A percentile compares a stretch with the other conserved stretches of the same genome.
Evolutionary conservation across 768 basidiomycete species (phyloP).

Genomic region (Ephemerocybe angulata): DNA sequence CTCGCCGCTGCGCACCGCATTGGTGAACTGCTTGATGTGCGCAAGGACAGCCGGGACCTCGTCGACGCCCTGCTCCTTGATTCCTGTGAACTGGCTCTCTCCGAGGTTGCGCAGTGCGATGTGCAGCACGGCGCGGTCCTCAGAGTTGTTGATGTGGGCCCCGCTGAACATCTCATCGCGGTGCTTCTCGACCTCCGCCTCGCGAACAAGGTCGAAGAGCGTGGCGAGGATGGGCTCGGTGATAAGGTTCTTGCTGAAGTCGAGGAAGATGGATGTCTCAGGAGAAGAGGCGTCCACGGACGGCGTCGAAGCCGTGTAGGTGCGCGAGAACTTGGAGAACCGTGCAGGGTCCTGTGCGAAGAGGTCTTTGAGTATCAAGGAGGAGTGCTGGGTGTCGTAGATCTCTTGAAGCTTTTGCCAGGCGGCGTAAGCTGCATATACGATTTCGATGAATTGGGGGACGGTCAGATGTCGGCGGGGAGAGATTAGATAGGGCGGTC

Average conservation of each 20-base stretch:
- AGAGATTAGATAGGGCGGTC: no score
- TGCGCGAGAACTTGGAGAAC: conserved; percentile 87
- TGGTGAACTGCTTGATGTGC: conserved; percentile 90
- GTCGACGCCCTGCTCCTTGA: conserved; percentile 74
- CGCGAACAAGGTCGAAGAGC: conserved; percentile 76
- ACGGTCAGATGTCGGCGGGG: no score
- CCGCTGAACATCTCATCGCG: conserved; percentile 94
- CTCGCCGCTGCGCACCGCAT: conserved; percentile 75
- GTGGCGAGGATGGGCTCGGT: conserved; percentile 76
- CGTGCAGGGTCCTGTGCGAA: conserved; percentile 86
- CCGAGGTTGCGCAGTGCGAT: conserved; percentile 81
- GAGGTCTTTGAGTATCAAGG: conserved; percentile 86
- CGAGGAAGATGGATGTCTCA: conserved; percentile 80
- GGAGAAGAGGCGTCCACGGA: no score
- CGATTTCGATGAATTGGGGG: not conserved
- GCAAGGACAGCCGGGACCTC: conserved; percentile 81
- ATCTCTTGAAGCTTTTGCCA: conserved; percentile 90
- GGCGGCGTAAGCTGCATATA: conserved; percentile 68
- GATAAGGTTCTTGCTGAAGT: conserved; percentile 97
- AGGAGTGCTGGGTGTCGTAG: conserved; percentile 67
- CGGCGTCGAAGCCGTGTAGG: no score
- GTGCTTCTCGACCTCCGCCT: conserved; percentile 79
- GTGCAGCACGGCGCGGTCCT: conserved; percentile 95
- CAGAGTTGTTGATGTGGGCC: conserved; percentile 97
- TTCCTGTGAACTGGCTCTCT: conserved; percentile 76